Evolutionary conservation across 2,329 filamentous ascomycete genomes (phyloP).

Genomic region (Nothomitra cinnamomea): DNA sequence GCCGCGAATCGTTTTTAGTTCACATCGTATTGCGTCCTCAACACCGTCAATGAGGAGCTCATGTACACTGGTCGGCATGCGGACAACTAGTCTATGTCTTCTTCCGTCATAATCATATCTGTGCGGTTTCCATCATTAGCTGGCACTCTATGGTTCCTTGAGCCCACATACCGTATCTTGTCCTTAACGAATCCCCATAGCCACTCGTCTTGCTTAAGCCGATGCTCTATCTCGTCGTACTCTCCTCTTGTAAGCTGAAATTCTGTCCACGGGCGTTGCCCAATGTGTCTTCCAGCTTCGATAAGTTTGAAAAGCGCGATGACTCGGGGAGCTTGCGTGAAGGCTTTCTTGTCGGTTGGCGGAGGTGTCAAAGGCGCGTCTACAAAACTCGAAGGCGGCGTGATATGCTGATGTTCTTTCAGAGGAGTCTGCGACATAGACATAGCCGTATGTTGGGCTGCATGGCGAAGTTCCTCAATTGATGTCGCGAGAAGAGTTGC

Average conservation of each 20-base stretch:
- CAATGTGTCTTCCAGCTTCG: constrained; percentile 10
- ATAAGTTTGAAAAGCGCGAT: constrained; percentile 13
- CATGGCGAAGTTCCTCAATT: not conserved
- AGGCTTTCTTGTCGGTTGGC: constrained; percentile 12
- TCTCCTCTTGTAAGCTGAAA: constrained; percentile 12
- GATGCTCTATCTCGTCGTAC: constrained; percentile 8
- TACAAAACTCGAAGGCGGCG: constrained; percentile 12
- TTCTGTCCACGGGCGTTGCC: constrained; percentile 9
- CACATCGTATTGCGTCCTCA: constrained; percentile 6
- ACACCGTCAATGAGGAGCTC: constrained; percentile 9
- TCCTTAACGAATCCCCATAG: constrained; percentile 10
- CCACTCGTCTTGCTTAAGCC: constrained; percentile 9
- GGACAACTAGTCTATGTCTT: constrained; percentile 9
- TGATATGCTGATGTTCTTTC: constrained; percentile 6
- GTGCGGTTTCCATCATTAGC: constrained; percentile 3
- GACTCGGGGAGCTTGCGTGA: constrained; percentile 9
- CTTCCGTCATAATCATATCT: constrained; percentile 13
- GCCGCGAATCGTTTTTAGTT: constrained; percentile 5
- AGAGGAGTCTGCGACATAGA: too few species aligned
- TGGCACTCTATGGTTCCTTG: not conserved
- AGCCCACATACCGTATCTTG: constrained; percentile 10
- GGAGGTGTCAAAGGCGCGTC: constrained; percentile 13
- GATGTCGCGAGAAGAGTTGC: too few species aligned
- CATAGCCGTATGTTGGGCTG: not conserved
- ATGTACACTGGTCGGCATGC: constrained; percentile 11